phyloP scores from a whole-genome alignment of 192 early-diverging fungal species.

The Umbelopsis isabellina region DNA sequence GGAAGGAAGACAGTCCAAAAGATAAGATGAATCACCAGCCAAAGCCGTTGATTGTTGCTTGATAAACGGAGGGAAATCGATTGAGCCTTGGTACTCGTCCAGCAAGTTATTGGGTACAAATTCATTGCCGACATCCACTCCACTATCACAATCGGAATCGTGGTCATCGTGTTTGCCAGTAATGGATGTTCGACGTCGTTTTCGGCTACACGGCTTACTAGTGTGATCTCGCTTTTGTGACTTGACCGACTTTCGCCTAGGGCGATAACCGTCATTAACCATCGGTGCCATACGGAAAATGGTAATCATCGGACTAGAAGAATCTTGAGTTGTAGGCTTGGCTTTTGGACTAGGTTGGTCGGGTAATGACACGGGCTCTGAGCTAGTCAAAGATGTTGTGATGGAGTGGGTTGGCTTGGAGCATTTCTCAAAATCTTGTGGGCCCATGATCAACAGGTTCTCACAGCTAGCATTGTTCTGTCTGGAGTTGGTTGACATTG shows the following conservation, averaged over 20 bases:
- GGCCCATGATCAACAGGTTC: not conserved
- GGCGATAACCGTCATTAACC: conserved; percentile 9
- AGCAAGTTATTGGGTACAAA: conserved; percentile 2
- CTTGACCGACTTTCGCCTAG: not conserved
- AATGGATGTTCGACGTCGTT: not conserved
- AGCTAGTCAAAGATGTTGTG: not conserved
- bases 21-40: not conserved
- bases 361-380: not conserved
- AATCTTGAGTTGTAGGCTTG: not conserved
- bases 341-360: not conserved
- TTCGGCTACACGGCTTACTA: not conserved
- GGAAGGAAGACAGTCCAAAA: not conserved
- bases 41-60: not conserved
- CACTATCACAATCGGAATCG: conserved; percentile 31
- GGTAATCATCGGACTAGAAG: conserved; percentile 20
- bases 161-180: not conserved
- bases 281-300: conserved; percentile 29
- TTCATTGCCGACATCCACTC: conserved; percentile 26
- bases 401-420: not conserved
- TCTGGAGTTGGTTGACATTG: conserved; percentile 19
- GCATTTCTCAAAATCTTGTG: not conserved
- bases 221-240: not conserved
- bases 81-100: no score
- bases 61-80: not conserved
- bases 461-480: conserved; percentile 5